These are phyloP conservation scores for Chlorencoelia australis DNA, from an alignment of 2,329 filamentous ascomycete species.

Conservation along the genomic window DNA sequence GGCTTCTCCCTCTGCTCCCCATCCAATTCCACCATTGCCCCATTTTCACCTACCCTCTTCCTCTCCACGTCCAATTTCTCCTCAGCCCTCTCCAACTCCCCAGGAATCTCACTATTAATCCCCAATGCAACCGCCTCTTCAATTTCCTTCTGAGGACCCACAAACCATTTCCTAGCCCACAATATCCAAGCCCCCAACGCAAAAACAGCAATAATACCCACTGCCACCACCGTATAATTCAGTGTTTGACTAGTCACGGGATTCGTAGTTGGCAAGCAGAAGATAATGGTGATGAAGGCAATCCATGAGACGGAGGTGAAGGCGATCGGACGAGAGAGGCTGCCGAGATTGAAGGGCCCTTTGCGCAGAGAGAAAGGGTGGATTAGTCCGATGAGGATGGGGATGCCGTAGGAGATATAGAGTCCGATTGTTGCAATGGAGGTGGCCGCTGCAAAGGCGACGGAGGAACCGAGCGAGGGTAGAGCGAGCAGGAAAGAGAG, in stretches of 20 bases:
- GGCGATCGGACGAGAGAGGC: conserved; percentile 37
- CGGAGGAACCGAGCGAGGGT: conserved; percentile 42
- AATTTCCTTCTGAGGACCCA: conserved; percentile 43
- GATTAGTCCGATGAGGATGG: conserved; percentile 44
- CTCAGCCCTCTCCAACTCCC: conserved; percentile 19
- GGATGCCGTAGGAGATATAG: conserved; percentile 48
- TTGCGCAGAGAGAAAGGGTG: conserved; percentile 42
- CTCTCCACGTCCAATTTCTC: too few species aligned
- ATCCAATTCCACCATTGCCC: too few species aligned
- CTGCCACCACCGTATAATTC: conserved; percentile 49
- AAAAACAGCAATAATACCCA: conserved; percentile 43
- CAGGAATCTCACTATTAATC: conserved; percentile 31
- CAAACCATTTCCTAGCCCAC: conserved; percentile 45
- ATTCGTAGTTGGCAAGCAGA: conserved; percentile 46
- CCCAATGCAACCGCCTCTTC: conserved; percentile 38
- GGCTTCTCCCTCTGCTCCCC: too few species aligned
- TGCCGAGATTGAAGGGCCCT: conserved; percentile 44
- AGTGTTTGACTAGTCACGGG: conserved; percentile 46
- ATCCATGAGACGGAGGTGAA: conserved; percentile 41
- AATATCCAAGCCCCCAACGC: conserved; percentile 39
- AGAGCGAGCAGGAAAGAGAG: conserved; percentile 45
- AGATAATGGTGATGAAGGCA: conserved; percentile 43
- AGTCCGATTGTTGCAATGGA: conserved; percentile 49
- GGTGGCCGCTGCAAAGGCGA: conserved; percentile 48
- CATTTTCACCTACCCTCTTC: conserved; percentile 6